Conservation (phyloP, 2,329 filamentous ascomycete genomes). For the Hypoxylon sp. region DNA sequence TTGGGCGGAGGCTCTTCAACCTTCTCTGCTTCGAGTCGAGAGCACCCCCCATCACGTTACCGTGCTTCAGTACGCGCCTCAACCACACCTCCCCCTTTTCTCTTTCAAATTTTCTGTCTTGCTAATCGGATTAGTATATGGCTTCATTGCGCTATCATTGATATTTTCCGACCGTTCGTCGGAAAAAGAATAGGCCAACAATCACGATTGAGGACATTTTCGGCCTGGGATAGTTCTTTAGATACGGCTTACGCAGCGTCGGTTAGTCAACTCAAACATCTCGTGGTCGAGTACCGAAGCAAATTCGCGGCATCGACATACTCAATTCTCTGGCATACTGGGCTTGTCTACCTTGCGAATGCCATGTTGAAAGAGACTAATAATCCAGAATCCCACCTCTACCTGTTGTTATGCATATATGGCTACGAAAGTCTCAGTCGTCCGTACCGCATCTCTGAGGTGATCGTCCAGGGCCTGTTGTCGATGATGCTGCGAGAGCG, state of each 20-base stretch:
- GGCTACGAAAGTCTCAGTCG: conserved; percentile 56
- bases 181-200: conserved; percentile 10
- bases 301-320: conserved; percentile 54
- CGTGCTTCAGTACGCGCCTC: conserved; percentile 56
- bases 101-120: not conserved
- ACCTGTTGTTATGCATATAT: conserved; percentile 58
- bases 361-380: conserved; percentile 53
- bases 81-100: no score
- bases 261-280: conserved; percentile 57
- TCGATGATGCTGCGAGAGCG: conserved; percentile 56
- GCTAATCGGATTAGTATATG: conserved; percentile 54
- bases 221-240: conserved; percentile 49
- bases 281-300: conserved; percentile 57
- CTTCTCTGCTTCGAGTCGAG: conserved; percentile 47
- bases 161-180: conserved; percentile 55
- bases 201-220: conserved; percentile 52
- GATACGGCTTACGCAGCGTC: conserved; percentile 56
- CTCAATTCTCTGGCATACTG: conserved; percentile 60
- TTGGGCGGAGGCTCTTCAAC: conserved; percentile 56
- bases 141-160: conserved; percentile 58
- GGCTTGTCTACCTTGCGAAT: conserved; percentile 58
- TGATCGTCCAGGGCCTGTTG: conserved; percentile 55
- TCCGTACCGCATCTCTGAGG: conserved; percentile 56
- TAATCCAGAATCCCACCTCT: conserved; percentile 54
- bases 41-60: conserved; percentile 55